These are phyloP conservation scores for Bjerkandera adusta DNA, from an alignment of 1,284 basidiomycete species.

Conservation along the genomic window DNA sequence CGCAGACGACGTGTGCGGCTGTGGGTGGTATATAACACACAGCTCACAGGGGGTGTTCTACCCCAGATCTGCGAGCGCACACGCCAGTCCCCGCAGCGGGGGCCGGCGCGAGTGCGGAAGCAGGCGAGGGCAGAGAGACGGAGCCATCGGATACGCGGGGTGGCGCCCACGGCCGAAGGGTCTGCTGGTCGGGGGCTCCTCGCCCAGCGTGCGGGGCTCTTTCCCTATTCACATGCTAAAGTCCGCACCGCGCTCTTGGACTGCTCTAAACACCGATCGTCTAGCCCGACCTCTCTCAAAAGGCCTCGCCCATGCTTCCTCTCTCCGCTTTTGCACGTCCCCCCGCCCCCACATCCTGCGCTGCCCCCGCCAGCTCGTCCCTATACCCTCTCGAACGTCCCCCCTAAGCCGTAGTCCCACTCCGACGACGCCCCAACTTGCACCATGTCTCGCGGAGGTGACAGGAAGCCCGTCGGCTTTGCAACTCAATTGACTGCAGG, in stretches of 20 bases:
- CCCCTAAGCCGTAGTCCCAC: too few relatives aligned
- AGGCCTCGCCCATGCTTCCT: conserved; percentile 4
- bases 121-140: conserved; percentile 3
- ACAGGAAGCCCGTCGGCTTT: conserved; percentile 77
- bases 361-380: background rate
- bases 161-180: conserved; percentile 10
- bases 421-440: background rate
- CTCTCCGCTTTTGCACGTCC: background rate
- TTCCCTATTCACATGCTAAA: conserved; percentile 11
- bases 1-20: too few relatives aligned
- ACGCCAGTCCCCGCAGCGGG: background rate
- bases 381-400: background rate
- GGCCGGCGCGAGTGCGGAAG: conserved; percentile 8
- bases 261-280: conserved; percentile 13
- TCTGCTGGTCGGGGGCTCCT: conserved; percentile 1
- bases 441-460: conserved; percentile 55
- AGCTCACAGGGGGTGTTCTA: too few relatives aligned
- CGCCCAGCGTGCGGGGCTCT: conserved; percentile 6
- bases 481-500: conserved; percentile 92
- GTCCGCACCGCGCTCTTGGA: conserved; percentile 4
- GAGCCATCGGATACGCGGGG: conserved; percentile 14
- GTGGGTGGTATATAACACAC: too few relatives aligned
- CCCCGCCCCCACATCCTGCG: background rate
- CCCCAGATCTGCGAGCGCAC: too few relatives aligned
- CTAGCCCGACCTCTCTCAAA: conserved; percentile 1